Base-by-base conservation (phyloP, 306 rosid species). In the Lagenaria siceraria region DNA sequence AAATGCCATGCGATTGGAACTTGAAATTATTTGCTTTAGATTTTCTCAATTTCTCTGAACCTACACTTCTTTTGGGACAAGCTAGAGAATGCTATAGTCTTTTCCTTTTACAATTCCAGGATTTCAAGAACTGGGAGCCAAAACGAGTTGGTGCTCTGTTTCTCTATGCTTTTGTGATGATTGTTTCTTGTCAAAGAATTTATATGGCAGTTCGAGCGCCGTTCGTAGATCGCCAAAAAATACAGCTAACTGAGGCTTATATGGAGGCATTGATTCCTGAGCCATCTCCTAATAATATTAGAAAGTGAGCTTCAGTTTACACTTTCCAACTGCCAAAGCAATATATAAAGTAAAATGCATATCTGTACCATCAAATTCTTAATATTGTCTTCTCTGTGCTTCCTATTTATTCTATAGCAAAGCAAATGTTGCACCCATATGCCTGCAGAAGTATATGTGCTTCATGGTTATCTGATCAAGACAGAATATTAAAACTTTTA, bases 211-310 rank as follows among this genome's bases (percentile, higher is more conserved):
- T 90, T 76, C 93, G 65, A 87, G 88, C 89, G 71, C 96, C 99
- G 69, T 82, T 52, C 65, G n/a, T 56, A 58, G 77, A 80, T 78
- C 92, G 83, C 74, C 87, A 82, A 83, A 90, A 69, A 78, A 84
- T 83, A 76, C 96, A 89, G 84, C 75, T 92, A 79, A 85, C 97
- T 7, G 97, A 92, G 81, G 97, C 99, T 77, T 95, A 92, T 83
- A 95, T 95, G 97, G 99, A 95, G 83, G 92, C 91, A 4, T 82
- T 95, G 79, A 81, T 95, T 89, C 99, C 98, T 8, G 97, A 89
- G 85, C 98, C 98, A 31, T 84, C 97, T 77, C 92, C 92, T 38
- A 77, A 70, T 48, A 95, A 95, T 78, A 53, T 92, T 75, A 88
- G 81, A 86, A 90, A 89, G 98, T 90, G 60, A 63, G 58, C 24